Base-by-base conservation (phyloP, 1,139 yeast species). In the Protomyces inundatus region DNA sequence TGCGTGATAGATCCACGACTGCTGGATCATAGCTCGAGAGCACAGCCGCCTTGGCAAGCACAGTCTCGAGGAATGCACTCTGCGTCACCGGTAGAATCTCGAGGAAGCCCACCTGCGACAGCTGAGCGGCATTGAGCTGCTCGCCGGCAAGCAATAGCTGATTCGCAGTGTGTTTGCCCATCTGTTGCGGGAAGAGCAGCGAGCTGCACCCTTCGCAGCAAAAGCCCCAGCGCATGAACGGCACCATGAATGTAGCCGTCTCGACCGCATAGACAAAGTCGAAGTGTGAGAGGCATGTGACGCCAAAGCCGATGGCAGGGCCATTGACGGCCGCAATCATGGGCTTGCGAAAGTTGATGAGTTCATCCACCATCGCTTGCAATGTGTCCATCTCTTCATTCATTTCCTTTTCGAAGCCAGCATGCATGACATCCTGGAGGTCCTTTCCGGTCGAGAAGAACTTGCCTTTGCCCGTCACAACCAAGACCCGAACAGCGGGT, bases 211-310 rank as follows among this genome's bases (percentile, higher is more conserved):
- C 62, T 23, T 58, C 62, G 3, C 52, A 50, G 40, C 62, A 58
- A 50, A 58, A 58, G 3, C 62, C 62, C 62, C 62, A 58, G 3
- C 62, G 39, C 62, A 58, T 58, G 53, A 58, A 58, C 4, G 62
- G 62, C 30, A 58, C 62, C 14, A 52, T 40, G 36, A 52, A 52
- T 4, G 62, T 52, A 10, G 62, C 85, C 59, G 79, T 76, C 1
- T 84, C 81, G 5, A 80, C 78, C 58, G 83, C 77, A 54, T 82
- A 75, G 54, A 82, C 74, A 70, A 78, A 77, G 58, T 73, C 73
- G 60, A 76, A 73, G 55, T 54, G 57, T 5, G 76, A 73, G 34
- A 81, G 74, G 54, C 72, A 70, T 50, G 80, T 77, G 23, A 80
- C 71, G 42, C 76, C 79, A 66, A 81, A 76, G 1, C 84, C 84